These are phyloP conservation scores for Venturia nashicola DNA, from an alignment of 2,329 filamentous ascomycete genomes.

Conservation along the genomic window DNA sequence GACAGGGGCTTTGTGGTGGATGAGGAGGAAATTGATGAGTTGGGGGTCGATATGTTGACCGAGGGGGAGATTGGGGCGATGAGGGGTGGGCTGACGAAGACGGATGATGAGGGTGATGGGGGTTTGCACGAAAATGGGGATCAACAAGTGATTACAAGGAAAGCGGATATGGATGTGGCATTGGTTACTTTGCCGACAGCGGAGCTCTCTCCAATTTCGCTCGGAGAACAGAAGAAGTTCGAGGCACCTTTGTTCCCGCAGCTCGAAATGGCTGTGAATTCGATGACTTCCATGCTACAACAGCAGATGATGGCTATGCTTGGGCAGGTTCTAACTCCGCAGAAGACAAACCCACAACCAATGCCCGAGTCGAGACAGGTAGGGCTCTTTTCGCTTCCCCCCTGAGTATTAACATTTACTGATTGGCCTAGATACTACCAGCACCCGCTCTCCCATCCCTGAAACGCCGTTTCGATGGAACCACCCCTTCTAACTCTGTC, in stretches of 20 bases:
- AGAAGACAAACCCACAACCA: neutral
- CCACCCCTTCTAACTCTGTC: neutral
- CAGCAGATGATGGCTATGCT: neutral
- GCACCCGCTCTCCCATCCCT: neutral
- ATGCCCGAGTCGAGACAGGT: neutral
- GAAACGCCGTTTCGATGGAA: neutral
- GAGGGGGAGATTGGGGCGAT: neutral
- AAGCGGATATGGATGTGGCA: neutral
- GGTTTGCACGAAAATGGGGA: slow-evolving; percentile 17
- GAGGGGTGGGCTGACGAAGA: neutral
- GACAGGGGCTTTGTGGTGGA: neutral
- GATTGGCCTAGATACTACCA: neutral
- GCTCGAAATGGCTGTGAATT: neutral
- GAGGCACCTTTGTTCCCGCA: slow-evolving; percentile 3
- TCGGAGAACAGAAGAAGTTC: neutral
- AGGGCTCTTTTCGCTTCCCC: neutral
- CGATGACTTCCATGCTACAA: neutral
- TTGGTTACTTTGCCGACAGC: neutral
- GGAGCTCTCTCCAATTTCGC: neutral
- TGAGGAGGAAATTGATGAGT: neutral
- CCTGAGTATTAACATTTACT: neutral
- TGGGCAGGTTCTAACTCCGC: neutral
- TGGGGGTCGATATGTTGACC: neutral
- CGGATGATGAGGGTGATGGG: slow-evolving; percentile 11
- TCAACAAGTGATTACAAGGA: neutral